Percentiles rank a stretch among this genome's conserved stretches.
Conservation (phyloP, 2,329 filamentous ascomycete species). For the Xylaria sp. region DNA sequence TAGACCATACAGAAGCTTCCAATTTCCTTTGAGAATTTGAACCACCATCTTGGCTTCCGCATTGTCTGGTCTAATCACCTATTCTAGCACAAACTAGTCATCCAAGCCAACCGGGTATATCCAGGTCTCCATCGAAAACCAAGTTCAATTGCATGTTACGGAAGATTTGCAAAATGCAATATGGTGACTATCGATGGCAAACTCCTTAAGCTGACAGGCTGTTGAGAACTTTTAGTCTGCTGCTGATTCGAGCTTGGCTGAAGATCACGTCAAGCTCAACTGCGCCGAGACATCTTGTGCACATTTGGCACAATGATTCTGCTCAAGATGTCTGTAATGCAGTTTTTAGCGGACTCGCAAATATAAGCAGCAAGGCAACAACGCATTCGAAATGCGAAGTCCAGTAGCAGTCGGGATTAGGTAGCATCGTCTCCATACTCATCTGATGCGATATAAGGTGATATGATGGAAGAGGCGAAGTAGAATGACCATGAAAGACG, state of each 20-base stretch:
- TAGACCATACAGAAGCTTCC: neutral
- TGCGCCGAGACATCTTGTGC: no score
- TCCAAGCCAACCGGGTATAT: slow-evolving; percentile 22
- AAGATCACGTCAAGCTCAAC: neutral
- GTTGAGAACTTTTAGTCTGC: neutral
- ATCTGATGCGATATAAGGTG: no score
- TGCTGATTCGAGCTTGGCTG: neutral
- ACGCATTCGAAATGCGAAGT: neutral
- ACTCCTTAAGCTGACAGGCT: neutral
- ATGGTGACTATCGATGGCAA: neutral
- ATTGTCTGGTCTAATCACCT: slow-evolving; percentile 17
- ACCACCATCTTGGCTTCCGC: neutral
- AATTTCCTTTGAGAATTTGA: neutral
- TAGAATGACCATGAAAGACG: neutral
- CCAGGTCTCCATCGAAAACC: slow-evolving; percentile 1
- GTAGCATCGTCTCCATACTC: neutral
- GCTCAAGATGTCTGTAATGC: neutral
- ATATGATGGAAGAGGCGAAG: neutral
- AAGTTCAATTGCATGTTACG: neutral
- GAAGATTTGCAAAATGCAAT: neutral
- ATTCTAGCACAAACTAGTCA: slow-evolving; percentile 20
- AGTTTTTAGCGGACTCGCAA: neutral
- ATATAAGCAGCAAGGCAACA: slow-evolving; percentile 4
- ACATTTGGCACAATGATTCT: neutral
- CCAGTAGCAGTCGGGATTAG: neutral